Evolutionary conservation across 345 rosid species (phyloP).

Genomic region (Syzygium grande): DNA sequence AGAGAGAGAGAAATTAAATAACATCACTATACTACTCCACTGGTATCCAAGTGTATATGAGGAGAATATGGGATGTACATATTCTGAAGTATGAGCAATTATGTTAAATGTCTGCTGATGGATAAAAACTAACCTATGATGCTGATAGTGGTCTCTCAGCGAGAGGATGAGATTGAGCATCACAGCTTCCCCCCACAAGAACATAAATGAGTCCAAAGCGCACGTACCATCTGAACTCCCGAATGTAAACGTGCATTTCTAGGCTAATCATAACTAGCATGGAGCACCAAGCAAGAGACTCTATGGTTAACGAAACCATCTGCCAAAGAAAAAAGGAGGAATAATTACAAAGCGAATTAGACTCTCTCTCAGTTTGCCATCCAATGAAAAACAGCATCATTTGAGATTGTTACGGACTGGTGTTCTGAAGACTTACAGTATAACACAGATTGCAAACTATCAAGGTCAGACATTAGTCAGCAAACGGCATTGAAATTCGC

Average conservation of each 20-base stretch:
- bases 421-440: neutral
- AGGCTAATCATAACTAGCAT: slow-evolving; percentile 58
- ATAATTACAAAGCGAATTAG: neutral
- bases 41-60: neutral
- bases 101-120: neutral
- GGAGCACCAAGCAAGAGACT: slow-evolving; percentile 78
- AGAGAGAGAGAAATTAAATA: neutral
- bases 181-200: slow-evolving; percentile 76
- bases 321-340: slow-evolving; percentile 5
- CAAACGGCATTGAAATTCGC: neutral
- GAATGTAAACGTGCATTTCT: slow-evolving; percentile 59
- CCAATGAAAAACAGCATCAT: neutral
- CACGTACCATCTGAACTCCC: slow-evolving; percentile 78
- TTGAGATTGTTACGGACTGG: neutral
- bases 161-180: slow-evolving; percentile 63
- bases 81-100: neutral
- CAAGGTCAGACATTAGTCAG: neutral
- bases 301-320: slow-evolving; percentile 54
- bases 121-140: slow-evolving; percentile 23
- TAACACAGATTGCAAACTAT: neutral
- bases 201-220: slow-evolving; percentile 77
- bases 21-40: neutral
- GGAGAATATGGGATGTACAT: neutral
- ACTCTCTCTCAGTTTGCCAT: neutral
- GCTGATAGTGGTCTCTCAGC: slow-evolving; percentile 31